Base-by-base conservation (phyloP, 768 basidiomycete genomes). In the Boletus patriciae region DNA sequence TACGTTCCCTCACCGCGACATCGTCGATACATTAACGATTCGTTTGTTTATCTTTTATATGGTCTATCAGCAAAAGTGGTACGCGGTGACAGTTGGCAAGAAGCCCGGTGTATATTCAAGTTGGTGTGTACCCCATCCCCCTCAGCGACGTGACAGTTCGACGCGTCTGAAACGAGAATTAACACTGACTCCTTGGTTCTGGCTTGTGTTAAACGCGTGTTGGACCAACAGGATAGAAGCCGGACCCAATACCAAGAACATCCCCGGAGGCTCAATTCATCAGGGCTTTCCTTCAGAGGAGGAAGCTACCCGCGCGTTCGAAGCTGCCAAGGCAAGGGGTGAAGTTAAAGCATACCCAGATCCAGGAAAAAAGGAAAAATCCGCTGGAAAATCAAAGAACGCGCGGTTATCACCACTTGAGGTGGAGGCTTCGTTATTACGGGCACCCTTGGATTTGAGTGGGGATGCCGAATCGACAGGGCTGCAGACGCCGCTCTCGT, bases 211-310 rank as follows among this genome's bases (percentile, higher is more conserved):
- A 25, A 50, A 47, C 46, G 51, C 36, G 37, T 33, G 41, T 45
- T 16, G 60, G 42, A 50, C 37, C 40, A 52, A 65, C 62, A 84
- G 83, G 83, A 64, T 77, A 11, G 77, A 81, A 62, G 76, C 74
- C 18, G 73, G 68, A 1, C 74, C 77, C 9, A 71, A 78, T 50
- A 77, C 80, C 12, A 75, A 62, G 50, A 72, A 76, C 5, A 73
- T 83, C 11, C 69, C 77, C 10, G 74, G 74, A 33, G 76, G 75
- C 34, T 67, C 79, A 3, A 58, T 78, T 7, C 65, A 75, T 60
- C 75, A 84, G 55, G 70, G 78, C 44, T 83, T 80, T 60, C 10
- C 55, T 3, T 72, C 77, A 4, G 62, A 77, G 58, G 76, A 71
- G 29, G 76, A 82, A 57, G 83, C 83, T 1, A 36, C 43, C 21